Evolutionary conservation across 2,329 filamentous ascomycete genomes (phyloP).

Genomic region (Talaromyces rugulosus): DNA sequence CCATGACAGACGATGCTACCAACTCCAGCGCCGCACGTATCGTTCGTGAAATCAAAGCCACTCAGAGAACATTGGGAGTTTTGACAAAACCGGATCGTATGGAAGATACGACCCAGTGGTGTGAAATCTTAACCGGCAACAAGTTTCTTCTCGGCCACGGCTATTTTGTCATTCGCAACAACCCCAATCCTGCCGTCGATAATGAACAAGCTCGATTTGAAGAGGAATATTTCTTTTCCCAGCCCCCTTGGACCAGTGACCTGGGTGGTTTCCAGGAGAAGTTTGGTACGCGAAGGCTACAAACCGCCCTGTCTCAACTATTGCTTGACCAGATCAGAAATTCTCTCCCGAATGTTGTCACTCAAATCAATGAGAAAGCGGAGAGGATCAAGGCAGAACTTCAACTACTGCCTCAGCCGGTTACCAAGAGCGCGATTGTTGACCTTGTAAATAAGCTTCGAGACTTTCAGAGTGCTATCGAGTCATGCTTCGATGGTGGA

Average conservation of each 20-base stretch:
- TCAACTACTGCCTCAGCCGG: constrained; percentile 60
- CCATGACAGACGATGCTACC: constrained; percentile 74
- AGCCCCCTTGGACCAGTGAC: constrained; percentile 42
- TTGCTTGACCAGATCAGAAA: constrained; percentile 46
- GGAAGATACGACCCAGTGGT: constrained; percentile 55
- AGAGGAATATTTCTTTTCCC: constrained; percentile 50
- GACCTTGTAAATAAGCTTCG: constrained; percentile 58
- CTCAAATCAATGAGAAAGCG: constrained; percentile 46
- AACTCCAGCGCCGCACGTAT: constrained; percentile 68
- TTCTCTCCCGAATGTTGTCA: constrained; percentile 30
- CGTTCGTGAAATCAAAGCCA: constrained; percentile 55
- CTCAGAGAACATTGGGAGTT: constrained; percentile 64
- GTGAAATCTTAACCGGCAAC: constrained; percentile 58
- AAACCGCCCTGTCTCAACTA: constrained; percentile 44
- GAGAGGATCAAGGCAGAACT: constrained; percentile 54
- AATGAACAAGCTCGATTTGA: constrained; percentile 46
- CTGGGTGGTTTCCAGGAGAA: constrained; percentile 38
- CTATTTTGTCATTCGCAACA: constrained; percentile 70
- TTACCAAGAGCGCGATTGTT: constrained; percentile 59
- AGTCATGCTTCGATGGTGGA: constrained; percentile 52
- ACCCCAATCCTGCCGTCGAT: constrained; percentile 40
- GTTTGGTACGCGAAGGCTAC: constrained; percentile 53
- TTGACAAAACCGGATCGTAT: constrained; percentile 81
- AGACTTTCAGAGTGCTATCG: constrained; percentile 53
- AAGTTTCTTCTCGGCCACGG: constrained; percentile 65